Conservation (phyloP, 1,139 yeast genomes). For the Yamadazyma trypodendri region DNA sequence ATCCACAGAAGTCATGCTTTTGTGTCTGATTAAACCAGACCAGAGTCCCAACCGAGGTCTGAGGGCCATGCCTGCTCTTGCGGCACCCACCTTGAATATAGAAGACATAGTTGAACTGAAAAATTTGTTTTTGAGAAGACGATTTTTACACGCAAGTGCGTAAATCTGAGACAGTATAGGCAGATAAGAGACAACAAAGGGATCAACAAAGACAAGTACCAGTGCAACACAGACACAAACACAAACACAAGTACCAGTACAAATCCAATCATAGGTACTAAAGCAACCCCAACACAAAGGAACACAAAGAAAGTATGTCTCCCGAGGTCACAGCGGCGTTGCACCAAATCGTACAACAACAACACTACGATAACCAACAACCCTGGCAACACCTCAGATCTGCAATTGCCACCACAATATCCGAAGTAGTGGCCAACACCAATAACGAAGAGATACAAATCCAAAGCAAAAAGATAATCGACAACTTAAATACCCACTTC, state of each 20-base stretch:
- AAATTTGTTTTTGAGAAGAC: background rate
- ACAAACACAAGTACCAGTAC: background rate
- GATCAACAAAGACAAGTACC: too few species aligned
- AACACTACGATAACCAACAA: constrained; percentile 2
- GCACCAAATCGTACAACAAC: constrained; percentile 1
- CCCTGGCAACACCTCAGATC: background rate
- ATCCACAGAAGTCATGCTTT: constrained; percentile 1
- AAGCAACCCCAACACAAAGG: background rate
- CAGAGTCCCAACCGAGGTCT: background rate
- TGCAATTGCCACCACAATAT: background rate
- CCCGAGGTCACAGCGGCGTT: background rate
- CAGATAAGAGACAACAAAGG: background rate
- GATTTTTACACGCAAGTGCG: constrained; percentile 5
- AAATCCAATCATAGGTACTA: background rate
- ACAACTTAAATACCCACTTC: constrained; percentile 27
- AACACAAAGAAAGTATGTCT: background rate
- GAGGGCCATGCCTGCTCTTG: constrained; percentile 3
- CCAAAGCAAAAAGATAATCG: constrained; percentile 10
- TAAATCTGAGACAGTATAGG: background rate
- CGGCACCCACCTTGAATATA: constrained; percentile 6
- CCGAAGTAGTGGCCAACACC: background rate
- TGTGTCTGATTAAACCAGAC: background rate
- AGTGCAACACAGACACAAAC: too few species aligned
- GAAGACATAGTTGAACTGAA: constrained; percentile 5
- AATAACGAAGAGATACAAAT: background rate